Percentiles rank a stretch among this genome's conserved stretches.
These are phyloP conservation scores for Trichosanthes cucumerina DNA, from an alignment of 306 rosid species.

Conservation along the genomic window DNA sequence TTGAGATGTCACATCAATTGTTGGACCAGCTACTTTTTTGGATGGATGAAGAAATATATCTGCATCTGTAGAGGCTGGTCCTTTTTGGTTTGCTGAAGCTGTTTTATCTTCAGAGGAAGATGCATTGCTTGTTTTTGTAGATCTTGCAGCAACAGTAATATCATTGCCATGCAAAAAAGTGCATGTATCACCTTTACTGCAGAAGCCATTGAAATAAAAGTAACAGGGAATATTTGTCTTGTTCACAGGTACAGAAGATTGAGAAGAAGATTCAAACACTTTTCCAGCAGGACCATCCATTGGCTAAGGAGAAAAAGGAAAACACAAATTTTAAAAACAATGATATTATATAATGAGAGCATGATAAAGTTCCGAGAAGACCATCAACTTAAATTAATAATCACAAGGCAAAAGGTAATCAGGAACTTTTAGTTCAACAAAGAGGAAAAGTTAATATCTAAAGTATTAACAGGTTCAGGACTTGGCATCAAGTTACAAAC, in stretches of 20 bases:
- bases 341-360: conserved; percentile 7
- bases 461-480: neutral
- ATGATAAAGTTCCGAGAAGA: conserved; percentile 1
- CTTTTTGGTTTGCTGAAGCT: conserved; percentile 24
- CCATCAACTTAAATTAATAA: neutral
- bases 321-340: conserved; percentile 14
- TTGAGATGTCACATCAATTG: conserved; percentile 17
- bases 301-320: conserved; percentile 39
- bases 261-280: conserved; percentile 37
- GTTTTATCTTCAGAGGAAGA: conserved; percentile 29
- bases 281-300: conserved; percentile 52
- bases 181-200: conserved; percentile 76
- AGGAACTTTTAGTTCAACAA: neutral
- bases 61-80: conserved; percentile 14
- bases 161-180: conserved; percentile 53
- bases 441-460: neutral
- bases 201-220: conserved; percentile 62
- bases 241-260: conserved; percentile 37
- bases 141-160: conserved; percentile 22
- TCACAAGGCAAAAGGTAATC: neutral
- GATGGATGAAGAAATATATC: conserved; percentile 19
- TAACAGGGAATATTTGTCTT: conserved; percentile 63
- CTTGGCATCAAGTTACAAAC: too few species aligned
- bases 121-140: conserved; percentile 33
- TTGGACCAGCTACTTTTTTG: conserved; percentile 22